Percentiles rank a stretch among this genome's conserved stretches.
phyloP scores from a whole-genome alignment of 129 eudicot species.

The Ambrosia artemisiifolia region DNA sequence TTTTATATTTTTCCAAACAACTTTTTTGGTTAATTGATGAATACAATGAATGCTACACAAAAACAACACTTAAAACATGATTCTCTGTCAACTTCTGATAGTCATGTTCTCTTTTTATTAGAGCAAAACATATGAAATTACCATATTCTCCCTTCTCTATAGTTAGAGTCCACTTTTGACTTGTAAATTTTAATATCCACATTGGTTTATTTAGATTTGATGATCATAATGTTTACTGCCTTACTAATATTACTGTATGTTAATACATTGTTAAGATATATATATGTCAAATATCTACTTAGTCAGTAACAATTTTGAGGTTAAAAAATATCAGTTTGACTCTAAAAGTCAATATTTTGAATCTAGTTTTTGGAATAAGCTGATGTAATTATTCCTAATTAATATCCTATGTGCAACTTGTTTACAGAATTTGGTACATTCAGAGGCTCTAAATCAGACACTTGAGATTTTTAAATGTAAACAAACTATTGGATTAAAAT shows the following conservation, averaged over 20 bases:
- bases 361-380: conserved; percentile 16
- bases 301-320: background rate
- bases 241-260: background rate
- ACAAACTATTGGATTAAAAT: conserved; percentile 10
- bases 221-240: background rate
- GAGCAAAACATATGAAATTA: conserved; percentile 10
- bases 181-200: background rate
- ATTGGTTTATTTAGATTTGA: background rate
- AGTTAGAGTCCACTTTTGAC: background rate
- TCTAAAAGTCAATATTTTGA: conserved; percentile 7
- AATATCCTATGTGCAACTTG: conserved; percentile 11
- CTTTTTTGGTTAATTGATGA: conserved; percentile 9
- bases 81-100: conserved; percentile 24
- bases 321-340: conserved; percentile 16
- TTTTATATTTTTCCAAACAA: background rate
- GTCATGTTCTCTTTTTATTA: background rate
- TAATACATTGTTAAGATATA: background rate
- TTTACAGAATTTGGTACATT: conserved; percentile 15
- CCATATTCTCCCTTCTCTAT: conserved; percentile 14
- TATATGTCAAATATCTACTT: background rate
- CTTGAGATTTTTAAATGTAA: background rate
- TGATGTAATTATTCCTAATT: conserved; percentile 11
- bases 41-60: conserved; percentile 18
- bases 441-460: conserved; percentile 7
- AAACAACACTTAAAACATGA: conserved; percentile 21